Base-by-base conservation (phyloP, 2,329 filamentous ascomycete species). In the Pseudonectria buxi region DNA sequence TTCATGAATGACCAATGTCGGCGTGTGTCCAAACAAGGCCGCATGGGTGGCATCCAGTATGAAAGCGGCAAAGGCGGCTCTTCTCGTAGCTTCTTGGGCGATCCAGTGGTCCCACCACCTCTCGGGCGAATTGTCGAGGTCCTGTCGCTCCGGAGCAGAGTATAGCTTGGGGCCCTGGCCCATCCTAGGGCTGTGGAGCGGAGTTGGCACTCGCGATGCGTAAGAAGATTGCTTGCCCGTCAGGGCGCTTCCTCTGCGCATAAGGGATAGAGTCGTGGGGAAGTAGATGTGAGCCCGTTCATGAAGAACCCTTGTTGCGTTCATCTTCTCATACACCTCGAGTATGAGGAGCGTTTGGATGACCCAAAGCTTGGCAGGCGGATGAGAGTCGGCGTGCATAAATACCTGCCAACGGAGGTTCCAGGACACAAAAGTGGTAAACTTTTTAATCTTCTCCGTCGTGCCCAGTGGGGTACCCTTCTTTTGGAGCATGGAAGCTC, bases 91-190 rank as follows among this genome's bases (percentile, higher is more conserved):
- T 41, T 55, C 51, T 31, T 53, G 51, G 3, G 49, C 51, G 27
- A 55, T 53, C 51, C 51, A 55, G 25, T 54, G 50, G 32, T 55
- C 50, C 51, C 51, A 55, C 51, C 51, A 54, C 14, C 45, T 51
- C 11, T 55, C 53, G 5, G 50, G 53, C 0, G 32, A 45, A 3
- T 45, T 41, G 18, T 53, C 43, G 16, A 50, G 51, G 3, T 35
- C 40, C 12, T 37, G 41, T 4, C 40, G 39, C 12, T 38, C 41
- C 10, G 49, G 16, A 7, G 32, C 26, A 3, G 40, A 39, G 9
- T 43, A 36, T 1, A 49, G 28, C 26, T 30, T 48, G 2, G 40
- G 22, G 13, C 14, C 24, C 14, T 40, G 33, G 3, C 40, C 47
- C 14, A 54, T 27, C 6, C 46, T 52, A 2, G 50, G 50, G 13